Conservation (phyloP, 768 basidiomycete genomes). For the Lactifluus volemus region DNA sequence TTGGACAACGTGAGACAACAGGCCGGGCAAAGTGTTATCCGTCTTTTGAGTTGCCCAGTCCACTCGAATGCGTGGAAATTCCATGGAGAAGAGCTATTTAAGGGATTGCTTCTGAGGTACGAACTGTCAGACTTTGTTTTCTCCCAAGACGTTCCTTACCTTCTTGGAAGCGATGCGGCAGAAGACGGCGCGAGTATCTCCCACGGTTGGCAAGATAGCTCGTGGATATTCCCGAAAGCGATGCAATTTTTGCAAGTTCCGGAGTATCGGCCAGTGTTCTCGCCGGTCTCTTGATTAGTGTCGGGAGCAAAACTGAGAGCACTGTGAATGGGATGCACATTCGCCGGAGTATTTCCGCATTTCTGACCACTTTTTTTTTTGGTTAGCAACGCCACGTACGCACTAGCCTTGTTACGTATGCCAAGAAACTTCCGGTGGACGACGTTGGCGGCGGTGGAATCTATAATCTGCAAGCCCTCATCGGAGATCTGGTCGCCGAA, state of each 20-base stretch:
- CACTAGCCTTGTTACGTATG: slow-evolving; percentile 50
- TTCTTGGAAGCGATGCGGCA: slow-evolving; percentile 21
- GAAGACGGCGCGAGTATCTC: slow-evolving; percentile 21
- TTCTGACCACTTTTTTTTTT: slow-evolving; percentile 17
- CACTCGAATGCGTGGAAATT: slow-evolving; percentile 47
- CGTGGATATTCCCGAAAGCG: slow-evolving; percentile 67
- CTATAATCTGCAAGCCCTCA: slow-evolving; percentile 45
- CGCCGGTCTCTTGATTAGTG: slow-evolving; percentile 65
- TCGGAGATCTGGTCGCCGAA: slow-evolving; percentile 48
- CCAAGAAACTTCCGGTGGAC: slow-evolving; percentile 39
- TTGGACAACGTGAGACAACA: slow-evolving; percentile 84
- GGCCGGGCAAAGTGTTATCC: slow-evolving; percentile 55
- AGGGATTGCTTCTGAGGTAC: slow-evolving; percentile 46
- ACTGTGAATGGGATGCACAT: slow-evolving; percentile 47
- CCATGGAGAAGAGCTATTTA: slow-evolving; percentile 38
- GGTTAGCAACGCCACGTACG: slow-evolving; percentile 62
- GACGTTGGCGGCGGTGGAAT: slow-evolving; percentile 18
- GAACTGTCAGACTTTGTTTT: slow-evolving; percentile 15
- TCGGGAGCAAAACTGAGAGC: slow-evolving; percentile 78
- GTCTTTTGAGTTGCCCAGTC: slow-evolving; percentile 39
- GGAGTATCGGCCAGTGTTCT: slow-evolving; percentile 55
- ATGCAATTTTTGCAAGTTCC: slow-evolving; percentile 55
- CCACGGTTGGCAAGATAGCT: slow-evolving; percentile 57
- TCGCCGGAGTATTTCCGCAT: slow-evolving; percentile 11
- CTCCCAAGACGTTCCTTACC: background rate